A percentile compares a stretch with the other conserved stretches of the same genome.
Conservation (phyloP, 192 early-diverging fungal species). For the Backusella psychrophila region DNA sequence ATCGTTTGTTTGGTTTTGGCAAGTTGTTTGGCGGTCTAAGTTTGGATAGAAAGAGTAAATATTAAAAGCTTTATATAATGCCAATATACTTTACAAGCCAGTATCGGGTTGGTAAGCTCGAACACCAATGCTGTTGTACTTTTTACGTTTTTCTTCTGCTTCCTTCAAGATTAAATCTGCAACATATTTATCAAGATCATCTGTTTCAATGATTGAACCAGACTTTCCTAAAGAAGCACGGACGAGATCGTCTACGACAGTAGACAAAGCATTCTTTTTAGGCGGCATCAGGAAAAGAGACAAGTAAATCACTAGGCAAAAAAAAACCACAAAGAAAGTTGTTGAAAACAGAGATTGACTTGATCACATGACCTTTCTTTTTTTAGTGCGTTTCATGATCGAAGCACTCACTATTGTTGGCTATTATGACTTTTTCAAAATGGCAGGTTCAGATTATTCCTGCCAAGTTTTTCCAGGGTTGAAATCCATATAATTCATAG, state of each 20-base stretch:
- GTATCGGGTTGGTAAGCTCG: constrained; percentile 36
- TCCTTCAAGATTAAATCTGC: constrained; percentile 51
- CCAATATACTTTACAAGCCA: constrained; percentile 16
- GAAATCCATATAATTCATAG: no score
- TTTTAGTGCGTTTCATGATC: no score
- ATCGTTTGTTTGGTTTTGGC: constrained; percentile 57
- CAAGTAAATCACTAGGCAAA: background rate
- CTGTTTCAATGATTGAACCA: constrained; percentile 31
- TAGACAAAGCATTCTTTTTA: background rate
- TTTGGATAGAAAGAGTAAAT: constrained; percentile 6
- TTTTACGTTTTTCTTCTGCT: constrained; percentile 36
- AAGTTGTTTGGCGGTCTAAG: constrained; percentile 38
- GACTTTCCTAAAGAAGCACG: constrained; percentile 46
- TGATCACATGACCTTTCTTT: no score
- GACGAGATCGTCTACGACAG: constrained; percentile 40
- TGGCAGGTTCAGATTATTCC: no score
- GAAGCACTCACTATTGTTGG: no score
- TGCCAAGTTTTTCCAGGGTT: no score
- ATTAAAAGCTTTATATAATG: background rate
- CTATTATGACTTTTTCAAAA: no score
- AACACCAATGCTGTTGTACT: constrained; percentile 40
- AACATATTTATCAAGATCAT: constrained; percentile 57
- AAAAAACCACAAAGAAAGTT: no score
- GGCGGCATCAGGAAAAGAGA: background rate
- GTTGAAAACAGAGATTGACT: no score